phyloP scores from a whole-genome alignment of 257 asterid species.

The Fraxinus anomala region DNA sequence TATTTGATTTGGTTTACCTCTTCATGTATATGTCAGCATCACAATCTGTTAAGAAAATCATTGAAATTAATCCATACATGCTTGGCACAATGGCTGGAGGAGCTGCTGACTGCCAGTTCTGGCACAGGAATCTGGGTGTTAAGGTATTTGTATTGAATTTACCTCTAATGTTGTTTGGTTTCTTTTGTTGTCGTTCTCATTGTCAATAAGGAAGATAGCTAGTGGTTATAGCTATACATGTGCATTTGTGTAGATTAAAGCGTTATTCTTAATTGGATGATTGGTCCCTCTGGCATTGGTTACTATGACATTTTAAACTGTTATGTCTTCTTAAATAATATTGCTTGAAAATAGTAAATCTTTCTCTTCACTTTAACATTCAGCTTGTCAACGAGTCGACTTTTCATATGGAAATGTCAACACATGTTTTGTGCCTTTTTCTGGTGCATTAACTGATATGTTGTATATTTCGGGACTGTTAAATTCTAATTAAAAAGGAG shows the following conservation, averaged over 20 bases:
- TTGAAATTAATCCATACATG: slow-evolving; percentile 90
- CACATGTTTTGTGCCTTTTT: not conserved
- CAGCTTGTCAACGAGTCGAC: not conserved
- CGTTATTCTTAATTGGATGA: not conserved
- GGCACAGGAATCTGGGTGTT: slow-evolving; percentile 86
- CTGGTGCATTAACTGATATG: not conserved
- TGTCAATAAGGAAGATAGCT: slow-evolving; percentile 8
- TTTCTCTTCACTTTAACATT: not conserved
- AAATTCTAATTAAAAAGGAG: not conserved
- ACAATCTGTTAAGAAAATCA: slow-evolving; percentile 84
- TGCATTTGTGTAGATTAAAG: slow-evolving; percentile 4
- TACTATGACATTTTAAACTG: not conserved
- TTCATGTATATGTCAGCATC: slow-evolving; percentile 54
- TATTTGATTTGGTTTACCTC: slow-evolving; percentile 4
- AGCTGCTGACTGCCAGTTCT: slow-evolving; percentile 95
- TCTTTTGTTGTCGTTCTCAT: not conserved
- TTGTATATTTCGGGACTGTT: not conserved
- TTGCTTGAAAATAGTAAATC: not conserved
- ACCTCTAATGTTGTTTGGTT: not conserved
- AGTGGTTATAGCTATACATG: not conserved
- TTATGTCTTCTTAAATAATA: not conserved
- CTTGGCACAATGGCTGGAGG: slow-evolving; percentile 99
- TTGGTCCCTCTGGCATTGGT: slow-evolving; percentile 6
- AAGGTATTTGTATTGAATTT: slow-evolving; percentile 48
- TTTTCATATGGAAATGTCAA: not conserved